These are phyloP conservation scores for Ceratocystis huliohia DNA, from an alignment of 2,329 filamentous ascomycete genomes.

Conservation along the genomic window DNA sequence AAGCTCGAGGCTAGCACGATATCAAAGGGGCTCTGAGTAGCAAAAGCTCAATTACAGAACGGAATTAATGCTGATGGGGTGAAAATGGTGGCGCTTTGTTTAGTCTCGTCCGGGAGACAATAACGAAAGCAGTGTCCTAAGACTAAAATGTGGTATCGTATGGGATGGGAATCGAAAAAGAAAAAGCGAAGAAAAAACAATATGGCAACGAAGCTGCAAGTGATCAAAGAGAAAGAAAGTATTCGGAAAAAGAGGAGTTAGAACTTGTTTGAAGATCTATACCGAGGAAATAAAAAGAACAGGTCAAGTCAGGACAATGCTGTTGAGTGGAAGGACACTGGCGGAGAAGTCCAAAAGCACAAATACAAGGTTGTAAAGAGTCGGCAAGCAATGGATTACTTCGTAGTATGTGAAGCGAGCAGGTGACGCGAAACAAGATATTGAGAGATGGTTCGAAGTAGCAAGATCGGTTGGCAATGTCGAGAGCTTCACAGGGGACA, in stretches of 20 bases:
- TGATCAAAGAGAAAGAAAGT: conserved; percentile 7
- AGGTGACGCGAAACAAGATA: conserved; percentile 16
- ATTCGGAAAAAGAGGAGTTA: conserved; percentile 11
- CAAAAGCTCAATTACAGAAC: conserved; percentile 9
- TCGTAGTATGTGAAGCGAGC: conserved; percentile 8
- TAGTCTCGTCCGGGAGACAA: conserved; percentile 20
- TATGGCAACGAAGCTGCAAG: not conserved
- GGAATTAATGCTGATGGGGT: not conserved
- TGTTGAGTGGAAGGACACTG: not conserved
- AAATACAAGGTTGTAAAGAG: conserved; percentile 8
- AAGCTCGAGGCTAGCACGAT: conserved; percentile 6
- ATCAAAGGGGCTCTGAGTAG: not conserved
- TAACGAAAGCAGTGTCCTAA: conserved; percentile 3
- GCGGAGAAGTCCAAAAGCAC: conserved; percentile 6
- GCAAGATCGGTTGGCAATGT: conserved; percentile 5
- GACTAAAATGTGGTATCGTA: conserved; percentile 11
- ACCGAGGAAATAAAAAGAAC: conserved; percentile 11
- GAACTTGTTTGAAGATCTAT: conserved; percentile 8
- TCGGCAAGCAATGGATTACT: conserved; percentile 2
- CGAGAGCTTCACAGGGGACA: not conserved
- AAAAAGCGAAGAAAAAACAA: not conserved
- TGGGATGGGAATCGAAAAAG: conserved; percentile 3
- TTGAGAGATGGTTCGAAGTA: not conserved
- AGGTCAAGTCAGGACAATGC: not conserved
- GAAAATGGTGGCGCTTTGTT: not conserved